A percentile compares a stretch with the other conserved stretches of the same genome.
Conservation (phyloP, 495 filamentous ascomycete genomes). For the Evernia prunastri region DNA sequence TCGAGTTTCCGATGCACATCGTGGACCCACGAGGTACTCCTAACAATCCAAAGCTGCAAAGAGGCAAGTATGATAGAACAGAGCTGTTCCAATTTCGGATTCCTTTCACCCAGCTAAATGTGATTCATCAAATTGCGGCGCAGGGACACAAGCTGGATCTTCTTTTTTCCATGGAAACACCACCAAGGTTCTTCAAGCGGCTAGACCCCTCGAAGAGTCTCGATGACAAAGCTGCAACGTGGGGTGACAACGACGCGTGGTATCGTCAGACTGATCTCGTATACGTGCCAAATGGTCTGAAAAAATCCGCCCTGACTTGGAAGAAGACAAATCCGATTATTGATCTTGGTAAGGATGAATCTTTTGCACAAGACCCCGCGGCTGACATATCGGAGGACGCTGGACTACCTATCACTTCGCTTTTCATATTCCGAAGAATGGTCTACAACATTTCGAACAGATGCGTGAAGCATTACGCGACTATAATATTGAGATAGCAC, state of each 20-base stretch:
- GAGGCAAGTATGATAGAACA: conserved; percentile 14
- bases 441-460: conserved; percentile 30
- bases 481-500: conserved; percentile 58
- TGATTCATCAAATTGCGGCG: conserved; percentile 43
- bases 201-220: conserved; percentile 38
- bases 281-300: conserved; percentile 39
- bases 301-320: conserved; percentile 44
- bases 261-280: conserved; percentile 66
- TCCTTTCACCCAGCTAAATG: conserved; percentile 55
- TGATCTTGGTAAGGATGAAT: conserved; percentile 58
- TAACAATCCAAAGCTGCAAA: background rate
- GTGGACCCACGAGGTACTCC: conserved; percentile 31
- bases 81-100: conserved; percentile 50
- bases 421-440: conserved; percentile 34
- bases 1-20: conserved; percentile 40
- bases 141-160: conserved; percentile 36
- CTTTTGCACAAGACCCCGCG: conserved; percentile 1
- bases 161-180: conserved; percentile 54
- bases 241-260: conserved; percentile 68
- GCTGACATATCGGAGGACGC: conserved; percentile 39
- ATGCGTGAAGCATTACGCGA: conserved; percentile 57
- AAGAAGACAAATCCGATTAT: conserved; percentile 53
- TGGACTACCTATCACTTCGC: conserved; percentile 63
- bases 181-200: conserved; percentile 60
- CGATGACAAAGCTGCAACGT: conserved; percentile 39